Base-by-base conservation (phyloP, 257 asterid species). In the Nicotiana noctiflora region DNA sequence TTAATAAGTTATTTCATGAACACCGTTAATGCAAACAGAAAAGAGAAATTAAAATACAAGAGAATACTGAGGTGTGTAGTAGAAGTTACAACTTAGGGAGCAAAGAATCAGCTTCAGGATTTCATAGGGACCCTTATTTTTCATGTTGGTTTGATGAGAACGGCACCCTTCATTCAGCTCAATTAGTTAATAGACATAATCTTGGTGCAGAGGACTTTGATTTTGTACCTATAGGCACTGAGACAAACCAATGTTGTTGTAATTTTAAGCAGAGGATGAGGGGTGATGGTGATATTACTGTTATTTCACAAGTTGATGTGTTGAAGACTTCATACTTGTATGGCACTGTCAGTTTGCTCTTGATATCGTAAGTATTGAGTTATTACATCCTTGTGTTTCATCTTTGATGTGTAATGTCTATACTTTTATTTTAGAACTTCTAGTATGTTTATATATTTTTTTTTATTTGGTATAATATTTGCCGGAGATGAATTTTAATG, bases 341-440 rank as follows among this genome's bases (percentile, higher is more conserved):
- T 96, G 99, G 99, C 94, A 96, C 87, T 2, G 92, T 94, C 91
- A 94, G 99, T 87, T 94, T 98, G 84, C 88, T 93, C 81, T 85
- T 96, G 82, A 96, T 98, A 52, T 83, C 94, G 99, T 96, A 87
- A 92, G 98, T 89, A 31, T 55, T 23, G 60, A 14, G 23, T 72
- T 72, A 23, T 37, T 18, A 29, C 31, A 29, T 29, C 31, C 51
- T 10, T 81, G 57, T 19, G 31, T 5, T 23, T 44, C 12, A 18
- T 37, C 3, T 12, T 21, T 19, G 7, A 70, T 40, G 57, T 40
- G 77, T 68, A 67, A n/a, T n/a, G 31, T n/a, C 37, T 67, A 11
- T 37, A 68, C 3, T 0, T 3, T 40, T 68, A 68, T 32, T 68
- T 68, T 0, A 12, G 52, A 66, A 66, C 53, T 66, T 32, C 9